These are phyloP conservation scores for Malassezia vespertilionis DNA, from an alignment of 1,284 basidiomycete genomes.

Conservation along the genomic window DNA sequence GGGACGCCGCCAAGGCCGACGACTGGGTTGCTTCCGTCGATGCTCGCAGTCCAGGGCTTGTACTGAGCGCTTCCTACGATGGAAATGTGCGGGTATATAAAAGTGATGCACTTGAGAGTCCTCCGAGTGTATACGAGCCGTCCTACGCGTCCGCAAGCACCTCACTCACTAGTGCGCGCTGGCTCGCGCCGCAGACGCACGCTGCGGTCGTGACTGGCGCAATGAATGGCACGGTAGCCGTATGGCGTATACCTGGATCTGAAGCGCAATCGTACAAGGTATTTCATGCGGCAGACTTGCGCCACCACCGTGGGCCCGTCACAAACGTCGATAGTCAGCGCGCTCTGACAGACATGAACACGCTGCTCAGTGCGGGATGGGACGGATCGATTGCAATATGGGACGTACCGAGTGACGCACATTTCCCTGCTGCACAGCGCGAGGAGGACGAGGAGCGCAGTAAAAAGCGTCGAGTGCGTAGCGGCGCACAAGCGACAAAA, in stretches of 20 bases:
- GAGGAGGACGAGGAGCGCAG: slow-evolving; percentile 1
- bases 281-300: slow-evolving; percentile 15
- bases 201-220: slow-evolving; percentile 59
- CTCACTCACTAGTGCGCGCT: slow-evolving; percentile 61
- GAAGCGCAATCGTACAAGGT: slow-evolving; percentile 6
- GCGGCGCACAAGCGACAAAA: slow-evolving; percentile 17
- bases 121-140: slow-evolving; percentile 24
- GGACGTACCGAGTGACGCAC: slow-evolving; percentile 20
- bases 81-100: slow-evolving; percentile 35
- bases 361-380: slow-evolving; percentile 32
- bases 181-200: slow-evolving; percentile 49
- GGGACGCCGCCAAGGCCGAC: slow-evolving; percentile 71
- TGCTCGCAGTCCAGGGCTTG: slow-evolving; percentile 57
- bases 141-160: slow-evolving; percentile 29
- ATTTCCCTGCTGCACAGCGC: background rate
- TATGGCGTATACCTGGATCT: slow-evolving; percentile 23
- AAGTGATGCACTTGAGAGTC: slow-evolving; percentile 18
- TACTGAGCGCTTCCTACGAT: slow-evolving; percentile 48
- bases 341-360: slow-evolving; percentile 4
- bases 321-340: slow-evolving; percentile 19
- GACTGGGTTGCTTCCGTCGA: slow-evolving; percentile 86
- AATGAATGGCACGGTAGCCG: slow-evolving; percentile 61
- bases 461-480: slow-evolving; percentile 13
- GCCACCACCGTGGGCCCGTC: slow-evolving; percentile 25
- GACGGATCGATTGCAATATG: slow-evolving; percentile 37